Conservation (phyloP, 768 basidiomycete genomes). For the Tricholoma flavovirens region DNA sequence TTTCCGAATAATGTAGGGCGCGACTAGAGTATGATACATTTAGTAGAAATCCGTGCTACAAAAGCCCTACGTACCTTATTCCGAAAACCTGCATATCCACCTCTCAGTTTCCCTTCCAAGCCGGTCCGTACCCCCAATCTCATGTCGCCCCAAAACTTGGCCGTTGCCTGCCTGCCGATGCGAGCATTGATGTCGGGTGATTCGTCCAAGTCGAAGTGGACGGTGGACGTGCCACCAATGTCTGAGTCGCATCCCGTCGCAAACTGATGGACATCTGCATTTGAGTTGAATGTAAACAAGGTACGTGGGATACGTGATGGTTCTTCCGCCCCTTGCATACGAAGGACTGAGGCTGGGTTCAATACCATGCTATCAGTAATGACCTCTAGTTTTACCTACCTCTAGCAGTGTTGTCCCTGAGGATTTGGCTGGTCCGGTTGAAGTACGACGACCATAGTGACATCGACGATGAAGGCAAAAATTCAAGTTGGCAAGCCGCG, state of each 20-base stretch:
- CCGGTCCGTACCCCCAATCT: conserved; percentile 59
- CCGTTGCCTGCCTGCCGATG: conserved; percentile 48
- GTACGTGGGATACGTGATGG: conserved; percentile 57
- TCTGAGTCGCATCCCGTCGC: conserved; percentile 84
- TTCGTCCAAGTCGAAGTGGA: conserved; percentile 66
- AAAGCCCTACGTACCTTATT: conserved; percentile 52
- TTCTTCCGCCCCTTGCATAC: conserved; percentile 71
- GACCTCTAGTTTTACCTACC: conserved; percentile 19
- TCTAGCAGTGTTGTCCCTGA: conserved; percentile 29
- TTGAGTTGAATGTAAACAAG: conserved; percentile 60
- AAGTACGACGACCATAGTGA: conserved; percentile 33
- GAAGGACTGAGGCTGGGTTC: conserved; percentile 41
- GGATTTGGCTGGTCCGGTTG: conserved; percentile 31
- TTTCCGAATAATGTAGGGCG: conserved; percentile 86
- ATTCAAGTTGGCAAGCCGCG: no score
- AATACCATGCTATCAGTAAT: neutral
- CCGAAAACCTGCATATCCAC: conserved; percentile 89
- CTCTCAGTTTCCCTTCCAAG: conserved; percentile 63
- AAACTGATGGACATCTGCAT: conserved; percentile 52
- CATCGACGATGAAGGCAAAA: conserved; percentile 22
- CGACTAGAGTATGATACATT: conserved; percentile 31
- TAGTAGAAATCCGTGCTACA: neutral
- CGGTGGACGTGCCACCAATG: conserved; percentile 78
- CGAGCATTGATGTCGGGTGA: conserved; percentile 38
- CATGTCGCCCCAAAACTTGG: conserved; percentile 79